Evolutionary conservation across 805 yeast species (phyloP).

Genomic region (Wickerhamomyces strasburgensis): DNA sequence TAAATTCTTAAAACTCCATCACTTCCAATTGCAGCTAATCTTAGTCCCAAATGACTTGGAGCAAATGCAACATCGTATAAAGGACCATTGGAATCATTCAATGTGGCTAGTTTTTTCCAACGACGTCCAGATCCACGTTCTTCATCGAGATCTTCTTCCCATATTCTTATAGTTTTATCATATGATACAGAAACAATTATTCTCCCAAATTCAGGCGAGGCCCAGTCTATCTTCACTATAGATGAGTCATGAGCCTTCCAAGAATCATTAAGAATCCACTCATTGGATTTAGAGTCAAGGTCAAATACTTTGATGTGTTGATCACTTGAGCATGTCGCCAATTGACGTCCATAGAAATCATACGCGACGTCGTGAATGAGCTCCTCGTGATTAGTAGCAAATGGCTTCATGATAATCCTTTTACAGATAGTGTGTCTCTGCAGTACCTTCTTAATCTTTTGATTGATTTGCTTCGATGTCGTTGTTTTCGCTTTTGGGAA

Average conservation of each 20-base stretch:
- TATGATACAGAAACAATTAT: slow-evolving; percentile 83
- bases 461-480: no score
- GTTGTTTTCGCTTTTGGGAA: background rate
- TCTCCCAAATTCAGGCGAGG: slow-evolving; percentile 90
- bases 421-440: no score
- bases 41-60: slow-evolving; percentile 75
- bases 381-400: slow-evolving; percentile 90
- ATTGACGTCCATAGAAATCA: slow-evolving; percentile 86
- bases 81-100: slow-evolving; percentile 86
- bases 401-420: slow-evolving; percentile 63
- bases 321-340: slow-evolving; percentile 94
- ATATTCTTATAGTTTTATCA: slow-evolving; percentile 82
- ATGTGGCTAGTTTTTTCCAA: slow-evolving; percentile 71
- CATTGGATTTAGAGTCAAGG: slow-evolving; percentile 55
- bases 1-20: slow-evolving; percentile 84
- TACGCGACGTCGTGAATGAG: slow-evolving; percentile 85
- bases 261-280: slow-evolving; percentile 81
- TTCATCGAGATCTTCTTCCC: slow-evolving; percentile 87
- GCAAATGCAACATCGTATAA: slow-evolving; percentile 87
- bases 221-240: slow-evolving; percentile 81
- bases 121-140: slow-evolving; percentile 72
- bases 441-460: no score
- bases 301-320: slow-evolving; percentile 90
- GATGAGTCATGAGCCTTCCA: slow-evolving; percentile 96
- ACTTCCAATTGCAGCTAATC: slow-evolving; percentile 80